These are phyloP conservation scores for Garcia nutans DNA, from an alignment of 345 rosid species.

Conservation along the genomic window DNA sequence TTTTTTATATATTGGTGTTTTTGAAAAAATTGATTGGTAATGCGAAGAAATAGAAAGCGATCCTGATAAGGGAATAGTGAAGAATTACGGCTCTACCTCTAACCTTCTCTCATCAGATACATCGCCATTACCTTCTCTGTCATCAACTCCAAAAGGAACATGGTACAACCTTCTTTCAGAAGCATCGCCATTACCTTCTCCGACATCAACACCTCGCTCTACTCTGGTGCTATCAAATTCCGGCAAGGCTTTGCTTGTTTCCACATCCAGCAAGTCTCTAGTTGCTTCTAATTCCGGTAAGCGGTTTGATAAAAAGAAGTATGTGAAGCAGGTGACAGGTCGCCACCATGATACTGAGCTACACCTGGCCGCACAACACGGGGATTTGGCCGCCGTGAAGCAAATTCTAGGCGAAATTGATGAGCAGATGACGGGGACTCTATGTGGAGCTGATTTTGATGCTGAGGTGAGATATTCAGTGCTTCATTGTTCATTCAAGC, in stretches of 20 bases:
- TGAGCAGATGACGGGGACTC: constrained; percentile 63
- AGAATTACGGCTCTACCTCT: constrained; percentile 14
- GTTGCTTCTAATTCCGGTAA: constrained; percentile 65
- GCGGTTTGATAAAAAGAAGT: constrained; percentile 82
- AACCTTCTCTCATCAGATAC: constrained; percentile 17
- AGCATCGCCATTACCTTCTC: constrained; percentile 26
- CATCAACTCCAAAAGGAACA: constrained; percentile 37
- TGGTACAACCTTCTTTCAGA: constrained; percentile 14
- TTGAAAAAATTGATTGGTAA: background rate
- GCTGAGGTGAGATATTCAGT: constrained; percentile 42
- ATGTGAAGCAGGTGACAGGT: constrained; percentile 93
- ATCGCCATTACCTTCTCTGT: constrained; percentile 29
- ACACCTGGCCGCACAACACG: constrained; percentile 84
- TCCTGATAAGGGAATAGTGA: constrained; percentile 35
- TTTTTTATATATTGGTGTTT: background rate
- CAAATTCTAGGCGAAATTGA: constrained; percentile 74
- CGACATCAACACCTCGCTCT: constrained; percentile 42
- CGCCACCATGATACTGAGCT: constrained; percentile 94
- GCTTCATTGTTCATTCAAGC: background rate
- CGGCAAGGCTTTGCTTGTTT: constrained; percentile 41
- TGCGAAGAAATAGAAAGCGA: constrained; percentile 37
- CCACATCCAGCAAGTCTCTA: constrained; percentile 56
- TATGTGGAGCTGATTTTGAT: constrained; percentile 71
- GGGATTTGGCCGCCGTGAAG: constrained; percentile 59
- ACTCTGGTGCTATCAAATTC: constrained; percentile 43